Percentiles rank a stretch among this genome's conserved stretches.
Evolutionary conservation across 2,329 filamentous ascomycete species (phyloP).

Genomic region (Metarhizium robertsii): DNA sequence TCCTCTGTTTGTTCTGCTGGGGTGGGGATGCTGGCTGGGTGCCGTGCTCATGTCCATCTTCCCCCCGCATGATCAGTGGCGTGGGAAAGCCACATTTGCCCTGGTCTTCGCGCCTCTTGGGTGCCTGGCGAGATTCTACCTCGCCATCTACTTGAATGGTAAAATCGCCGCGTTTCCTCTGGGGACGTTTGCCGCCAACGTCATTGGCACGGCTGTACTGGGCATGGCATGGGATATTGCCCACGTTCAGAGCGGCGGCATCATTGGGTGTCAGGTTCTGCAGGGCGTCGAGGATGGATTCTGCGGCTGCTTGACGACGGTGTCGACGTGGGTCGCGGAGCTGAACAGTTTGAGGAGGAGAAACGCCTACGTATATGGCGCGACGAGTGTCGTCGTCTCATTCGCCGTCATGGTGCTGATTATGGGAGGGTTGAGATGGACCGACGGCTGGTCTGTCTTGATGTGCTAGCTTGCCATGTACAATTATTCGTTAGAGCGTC

Average conservation of each 20-base stretch:
- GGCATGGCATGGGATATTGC: slow-evolving; percentile 74
- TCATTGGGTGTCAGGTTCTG: slow-evolving; percentile 57
- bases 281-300: slow-evolving; percentile 60
- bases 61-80: slow-evolving; percentile 67
- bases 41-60: slow-evolving; percentile 63
- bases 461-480: slow-evolving; percentile 19
- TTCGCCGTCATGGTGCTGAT: slow-evolving; percentile 55
- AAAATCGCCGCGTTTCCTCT: slow-evolving; percentile 62
- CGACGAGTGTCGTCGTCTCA: slow-evolving; percentile 47
- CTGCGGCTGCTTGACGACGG: slow-evolving; percentile 56
- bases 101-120: slow-evolving; percentile 77
- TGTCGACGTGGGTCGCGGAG: slow-evolving; percentile 59
- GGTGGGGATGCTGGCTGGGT: slow-evolving; percentile 67
- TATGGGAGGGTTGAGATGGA: slow-evolving; percentile 71
- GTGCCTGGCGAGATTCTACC: slow-evolving; percentile 66
- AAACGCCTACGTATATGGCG: slow-evolving; percentile 60
- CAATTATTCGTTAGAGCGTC: neutral
- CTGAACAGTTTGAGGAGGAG: slow-evolving; percentile 40
- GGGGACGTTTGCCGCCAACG: slow-evolving; percentile 77
- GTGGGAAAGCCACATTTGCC: slow-evolving; percentile 64
- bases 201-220: slow-evolving; percentile 64
- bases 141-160: slow-evolving; percentile 61
- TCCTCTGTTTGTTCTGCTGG: slow-evolving; percentile 52
- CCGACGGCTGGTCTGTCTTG: slow-evolving; percentile 39
- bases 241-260: slow-evolving; percentile 48